phyloP scores from a whole-genome alignment of 345 rosid genomes.

The Eucalyptus cloeziana region DNA sequence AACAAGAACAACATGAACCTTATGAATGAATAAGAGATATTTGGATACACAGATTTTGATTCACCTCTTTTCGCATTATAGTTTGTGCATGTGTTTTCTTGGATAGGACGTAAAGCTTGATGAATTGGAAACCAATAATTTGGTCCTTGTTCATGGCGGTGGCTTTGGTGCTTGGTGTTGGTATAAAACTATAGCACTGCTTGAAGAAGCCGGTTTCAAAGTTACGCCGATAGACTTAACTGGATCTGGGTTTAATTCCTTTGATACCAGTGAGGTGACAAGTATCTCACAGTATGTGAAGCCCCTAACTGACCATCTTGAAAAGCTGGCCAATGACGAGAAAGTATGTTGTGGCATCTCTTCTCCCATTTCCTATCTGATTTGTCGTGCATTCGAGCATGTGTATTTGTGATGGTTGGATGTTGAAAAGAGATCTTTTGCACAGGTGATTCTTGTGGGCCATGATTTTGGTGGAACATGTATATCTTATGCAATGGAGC shows the following conservation, averaged over 20 bases:
- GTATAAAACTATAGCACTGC: constrained; percentile 91
- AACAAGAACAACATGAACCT: background rate
- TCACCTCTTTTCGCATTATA: background rate
- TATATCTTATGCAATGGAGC: constrained; percentile 74
- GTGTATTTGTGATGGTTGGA: background rate
- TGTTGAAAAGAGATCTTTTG: background rate
- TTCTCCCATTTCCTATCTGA: background rate
- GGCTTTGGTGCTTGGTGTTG: constrained; percentile 99
- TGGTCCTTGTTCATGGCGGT: constrained; percentile 92
- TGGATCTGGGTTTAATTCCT: constrained; percentile 84
- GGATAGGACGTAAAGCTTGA: constrained; percentile 58
- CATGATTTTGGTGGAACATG: constrained; percentile 97
- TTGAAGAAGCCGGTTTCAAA: constrained; percentile 80
- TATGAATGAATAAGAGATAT: background rate
- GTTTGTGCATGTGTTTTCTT: background rate
- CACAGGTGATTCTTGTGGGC: constrained; percentile 86
- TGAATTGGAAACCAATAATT: constrained; percentile 74
- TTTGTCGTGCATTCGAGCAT: background rate
- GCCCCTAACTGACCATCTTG: constrained; percentile 70
- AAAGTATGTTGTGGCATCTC: constrained; percentile 28
- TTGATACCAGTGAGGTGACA: constrained; percentile 44
- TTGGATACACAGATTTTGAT: background rate
- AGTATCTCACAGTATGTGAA: constrained; percentile 78
- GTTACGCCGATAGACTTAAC: constrained; percentile 85
- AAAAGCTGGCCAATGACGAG: constrained; percentile 51